Percentiles rank a stretch among this genome's conserved stretches.
Conservation (phyloP, 768 basidiomycete genomes). For the Xerocomus spinulosus region DNA sequence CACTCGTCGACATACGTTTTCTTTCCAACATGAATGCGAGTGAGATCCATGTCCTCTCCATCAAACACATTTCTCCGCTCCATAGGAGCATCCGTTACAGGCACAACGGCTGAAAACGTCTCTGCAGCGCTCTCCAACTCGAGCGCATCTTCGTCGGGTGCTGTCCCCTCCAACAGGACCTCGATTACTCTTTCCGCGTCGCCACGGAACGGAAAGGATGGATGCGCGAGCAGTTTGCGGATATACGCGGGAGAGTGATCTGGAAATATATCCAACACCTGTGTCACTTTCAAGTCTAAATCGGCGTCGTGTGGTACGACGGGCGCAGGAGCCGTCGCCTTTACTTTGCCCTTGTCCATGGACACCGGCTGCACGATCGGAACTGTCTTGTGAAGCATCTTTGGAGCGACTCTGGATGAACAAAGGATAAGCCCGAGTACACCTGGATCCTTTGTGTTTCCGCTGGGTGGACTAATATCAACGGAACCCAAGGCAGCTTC, state of each 20-base stretch:
- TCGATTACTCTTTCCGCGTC: slow-evolving; percentile 60
- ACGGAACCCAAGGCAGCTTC: slow-evolving; percentile 47
- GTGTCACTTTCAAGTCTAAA: slow-evolving; percentile 55
- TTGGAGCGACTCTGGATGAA: slow-evolving; percentile 49
- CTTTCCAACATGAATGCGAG: slow-evolving; percentile 59
- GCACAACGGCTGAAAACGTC: background rate
- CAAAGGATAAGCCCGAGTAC: slow-evolving; percentile 60
- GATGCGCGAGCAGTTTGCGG: slow-evolving; percentile 48
- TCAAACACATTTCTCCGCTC: slow-evolving; percentile 75
- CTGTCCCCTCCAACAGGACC: slow-evolving; percentile 72
- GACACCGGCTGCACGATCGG: slow-evolving; percentile 30
- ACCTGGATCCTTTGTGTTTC: slow-evolving; percentile 41
- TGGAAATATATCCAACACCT: slow-evolving; percentile 76
- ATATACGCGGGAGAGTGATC: slow-evolving; percentile 55
- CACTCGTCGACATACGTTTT: slow-evolving; percentile 42
- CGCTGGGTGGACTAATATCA: slow-evolving; percentile 17
- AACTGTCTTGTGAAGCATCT: slow-evolving; percentile 10
- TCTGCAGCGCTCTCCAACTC: slow-evolving; percentile 7
- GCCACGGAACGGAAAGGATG: slow-evolving; percentile 45
- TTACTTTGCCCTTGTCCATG: slow-evolving; percentile 40
- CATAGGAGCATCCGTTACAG: slow-evolving; percentile 19
- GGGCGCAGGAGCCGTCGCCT: slow-evolving; percentile 19
- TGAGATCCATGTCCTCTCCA: slow-evolving; percentile 62
- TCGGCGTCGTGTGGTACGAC: slow-evolving; percentile 33
- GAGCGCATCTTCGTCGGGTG: slow-evolving; percentile 39